Evolutionary conservation across 352 stramenopile genomes (phyloP).

Genomic region (Stephanocyclus meneghinianus): DNA sequence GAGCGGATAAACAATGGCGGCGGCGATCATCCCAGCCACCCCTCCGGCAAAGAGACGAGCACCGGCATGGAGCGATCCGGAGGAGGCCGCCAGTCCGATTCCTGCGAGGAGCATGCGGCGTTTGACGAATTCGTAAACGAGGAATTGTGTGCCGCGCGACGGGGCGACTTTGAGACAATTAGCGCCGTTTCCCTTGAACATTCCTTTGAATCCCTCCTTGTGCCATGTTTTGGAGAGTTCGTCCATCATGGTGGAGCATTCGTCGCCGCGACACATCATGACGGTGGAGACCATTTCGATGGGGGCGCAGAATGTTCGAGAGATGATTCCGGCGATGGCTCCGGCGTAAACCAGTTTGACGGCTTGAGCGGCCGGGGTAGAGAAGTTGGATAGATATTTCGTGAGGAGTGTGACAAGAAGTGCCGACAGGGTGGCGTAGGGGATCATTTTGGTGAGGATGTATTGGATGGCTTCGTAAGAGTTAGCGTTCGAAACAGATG

Average conservation of each 20-base stretch:
- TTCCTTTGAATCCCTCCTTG: slow-evolving; percentile 44
- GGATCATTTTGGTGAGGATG: slow-evolving; percentile 20
- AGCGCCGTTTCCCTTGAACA: slow-evolving; percentile 65
- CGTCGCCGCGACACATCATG: slow-evolving; percentile 48
- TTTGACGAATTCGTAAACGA: slow-evolving; percentile 61
- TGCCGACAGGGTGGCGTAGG: slow-evolving; percentile 6
- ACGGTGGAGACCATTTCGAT: slow-evolving; percentile 54
- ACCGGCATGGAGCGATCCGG: slow-evolving; percentile 34
- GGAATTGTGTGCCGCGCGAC: slow-evolving; percentile 50
- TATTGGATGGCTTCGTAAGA: slow-evolving; percentile 14
- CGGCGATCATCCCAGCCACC: slow-evolving; percentile 50
- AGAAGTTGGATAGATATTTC: slow-evolving; percentile 15
- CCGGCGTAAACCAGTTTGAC: slow-evolving; percentile 52
- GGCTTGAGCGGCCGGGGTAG: slow-evolving; percentile 25
- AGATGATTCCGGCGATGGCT: slow-evolving; percentile 57
- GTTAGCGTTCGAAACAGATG: background rate
- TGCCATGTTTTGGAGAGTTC: slow-evolving; percentile 45
- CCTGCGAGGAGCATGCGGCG: slow-evolving; percentile 36
- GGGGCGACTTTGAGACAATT: slow-evolving; percentile 66
- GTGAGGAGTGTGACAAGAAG: slow-evolving; percentile 19
- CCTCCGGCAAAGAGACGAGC: slow-evolving; percentile 50
- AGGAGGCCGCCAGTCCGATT: slow-evolving; percentile 15
- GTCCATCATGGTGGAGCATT: slow-evolving; percentile 31
- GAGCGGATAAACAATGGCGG: slow-evolving; percentile 54
- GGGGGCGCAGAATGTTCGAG: slow-evolving; percentile 43